These are phyloP conservation scores for Beta vulgaris DNA, from an alignment of 148 eudicot genomes.

Conservation along the genomic window DNA sequence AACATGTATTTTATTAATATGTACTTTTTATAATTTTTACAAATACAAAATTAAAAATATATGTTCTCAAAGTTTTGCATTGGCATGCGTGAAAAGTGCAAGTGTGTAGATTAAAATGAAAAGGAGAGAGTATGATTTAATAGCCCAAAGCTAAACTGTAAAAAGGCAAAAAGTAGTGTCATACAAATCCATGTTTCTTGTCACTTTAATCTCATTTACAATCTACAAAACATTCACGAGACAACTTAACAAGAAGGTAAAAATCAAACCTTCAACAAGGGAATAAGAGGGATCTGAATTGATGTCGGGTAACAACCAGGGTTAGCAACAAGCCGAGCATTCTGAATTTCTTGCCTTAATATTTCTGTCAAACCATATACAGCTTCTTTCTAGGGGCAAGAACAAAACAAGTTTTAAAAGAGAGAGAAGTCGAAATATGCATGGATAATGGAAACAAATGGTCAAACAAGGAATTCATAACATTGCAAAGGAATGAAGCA, in stretches of 20 bases:
- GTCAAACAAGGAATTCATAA: background rate
- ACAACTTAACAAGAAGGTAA: background rate
- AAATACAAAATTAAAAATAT: no score
- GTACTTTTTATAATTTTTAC: no score
- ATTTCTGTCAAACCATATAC: slow-evolving; percentile 93
- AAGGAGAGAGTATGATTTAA: background rate
- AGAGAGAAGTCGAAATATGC: background rate
- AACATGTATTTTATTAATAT: no score
- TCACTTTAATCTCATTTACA: no score
- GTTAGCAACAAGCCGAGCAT: slow-evolving; percentile 82
- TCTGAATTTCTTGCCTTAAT: slow-evolving; percentile 54
- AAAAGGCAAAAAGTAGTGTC: background rate
- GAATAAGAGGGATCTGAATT: slow-evolving; percentile 84
- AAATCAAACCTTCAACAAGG: slow-evolving; percentile 66
- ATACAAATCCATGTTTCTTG: background rate
- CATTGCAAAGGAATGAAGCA: background rate
- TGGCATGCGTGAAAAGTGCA: no score
- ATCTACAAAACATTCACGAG: no score
- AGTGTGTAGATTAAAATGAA: no score
- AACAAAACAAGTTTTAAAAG: background rate
- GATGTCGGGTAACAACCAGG: slow-evolving; percentile 98
- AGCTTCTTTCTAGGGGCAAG: slow-evolving; percentile 65
- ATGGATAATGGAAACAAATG: background rate
- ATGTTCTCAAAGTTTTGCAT: no score
- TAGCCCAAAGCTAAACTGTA: background rate